phyloP scores from a whole-genome alignment of 352 stramenopile genomes.

The Pythium aristosporum region DNA sequence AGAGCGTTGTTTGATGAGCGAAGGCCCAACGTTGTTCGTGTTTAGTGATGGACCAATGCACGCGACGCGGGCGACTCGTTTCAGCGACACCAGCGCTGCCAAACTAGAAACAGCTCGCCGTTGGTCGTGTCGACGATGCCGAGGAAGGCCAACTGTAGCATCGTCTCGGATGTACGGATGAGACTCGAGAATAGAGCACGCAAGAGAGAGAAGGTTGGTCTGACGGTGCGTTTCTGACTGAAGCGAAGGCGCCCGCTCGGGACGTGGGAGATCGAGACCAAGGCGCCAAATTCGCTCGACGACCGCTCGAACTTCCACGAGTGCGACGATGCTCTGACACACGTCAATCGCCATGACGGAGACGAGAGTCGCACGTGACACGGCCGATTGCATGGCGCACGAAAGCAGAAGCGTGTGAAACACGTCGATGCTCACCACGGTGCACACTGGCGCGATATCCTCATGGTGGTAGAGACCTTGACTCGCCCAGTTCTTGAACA shows the following conservation, averaged over 20 bases:
- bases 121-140: too few relatives aligned
- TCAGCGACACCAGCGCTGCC: too few relatives aligned
- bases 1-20: too few relatives aligned
- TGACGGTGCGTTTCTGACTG: too few relatives aligned
- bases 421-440: constrained; percentile 9
- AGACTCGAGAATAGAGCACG: neutral
- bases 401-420: constrained; percentile 27
- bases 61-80: too few relatives aligned
- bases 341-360: constrained; percentile 5
- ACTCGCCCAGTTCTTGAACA: constrained; percentile 35
- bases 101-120: too few relatives aligned
- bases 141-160: too few relatives aligned
- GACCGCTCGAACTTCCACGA: neutral
- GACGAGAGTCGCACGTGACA: neutral
- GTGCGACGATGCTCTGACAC: constrained; percentile 2
- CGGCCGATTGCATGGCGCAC: constrained; percentile 15
- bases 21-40: too few relatives aligned
- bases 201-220: neutral
- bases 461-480: constrained; percentile 13
- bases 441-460: constrained; percentile 27
- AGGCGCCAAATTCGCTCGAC: neutral
- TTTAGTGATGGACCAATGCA: too few relatives aligned
- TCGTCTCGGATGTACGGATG: neutral
- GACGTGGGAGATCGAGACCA: neutral
- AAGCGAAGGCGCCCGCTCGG: neutral